Evolutionary conservation across 2,329 filamentous ascomycete genomes (phyloP).

Genomic region (Trichoderma simmonsii): DNA sequence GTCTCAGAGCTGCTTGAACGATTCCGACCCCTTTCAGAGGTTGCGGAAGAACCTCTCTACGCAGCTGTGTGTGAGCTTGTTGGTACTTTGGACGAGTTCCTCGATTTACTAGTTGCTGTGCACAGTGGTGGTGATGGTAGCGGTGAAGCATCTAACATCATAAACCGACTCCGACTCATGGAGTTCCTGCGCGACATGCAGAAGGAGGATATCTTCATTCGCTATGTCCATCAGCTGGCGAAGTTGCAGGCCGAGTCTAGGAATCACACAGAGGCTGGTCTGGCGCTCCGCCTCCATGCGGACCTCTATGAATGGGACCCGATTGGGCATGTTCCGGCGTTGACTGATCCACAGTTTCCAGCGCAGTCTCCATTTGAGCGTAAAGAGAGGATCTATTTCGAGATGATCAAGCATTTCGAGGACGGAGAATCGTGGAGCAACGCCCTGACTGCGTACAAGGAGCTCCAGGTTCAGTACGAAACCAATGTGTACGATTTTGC

Average conservation of each 20-base stretch:
- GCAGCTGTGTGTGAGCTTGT: slow-evolving; percentile 75
- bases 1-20: slow-evolving; percentile 78
- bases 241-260: slow-evolving; percentile 69
- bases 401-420: slow-evolving; percentile 93
- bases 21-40: slow-evolving; percentile 67
- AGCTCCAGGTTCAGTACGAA: slow-evolving; percentile 90
- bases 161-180: slow-evolving; percentile 88
- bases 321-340: slow-evolving; percentile 58
- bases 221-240: slow-evolving; percentile 90
- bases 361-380: slow-evolving; percentile 86
- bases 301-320: slow-evolving; percentile 93
- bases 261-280: slow-evolving; percentile 82
- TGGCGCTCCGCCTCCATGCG: slow-evolving; percentile 85
- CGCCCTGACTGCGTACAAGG: slow-evolving; percentile 82
- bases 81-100: slow-evolving; percentile 79
- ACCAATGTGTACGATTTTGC: slow-evolving; percentile 84
- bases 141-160: slow-evolving; percentile 75
- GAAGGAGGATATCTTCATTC: slow-evolving; percentile 93
- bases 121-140: slow-evolving; percentile 71
- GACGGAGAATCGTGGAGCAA: slow-evolving; percentile 93
- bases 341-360: slow-evolving; percentile 74
- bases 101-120: slow-evolving; percentile 87
- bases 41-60: slow-evolving; percentile 70
- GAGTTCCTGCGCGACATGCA: slow-evolving; percentile 96
- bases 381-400: slow-evolving; percentile 87